Evolutionary conservation across 371 early-diverging fungal genomes (phyloP).

Genomic region (Conidiobolus coronatus): DNA sequence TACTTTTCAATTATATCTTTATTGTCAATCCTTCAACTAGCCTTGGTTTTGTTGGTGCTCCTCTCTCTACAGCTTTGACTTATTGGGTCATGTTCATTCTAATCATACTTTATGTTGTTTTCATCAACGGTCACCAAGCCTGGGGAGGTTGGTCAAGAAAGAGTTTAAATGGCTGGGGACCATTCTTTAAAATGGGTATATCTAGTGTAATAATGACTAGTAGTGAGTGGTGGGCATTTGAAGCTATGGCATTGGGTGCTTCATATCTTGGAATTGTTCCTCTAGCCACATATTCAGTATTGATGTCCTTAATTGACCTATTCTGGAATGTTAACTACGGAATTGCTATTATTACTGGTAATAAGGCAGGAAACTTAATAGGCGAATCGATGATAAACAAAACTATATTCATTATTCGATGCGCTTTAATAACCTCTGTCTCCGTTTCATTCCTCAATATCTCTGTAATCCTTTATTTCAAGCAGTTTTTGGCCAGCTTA

Average conservation of each 20-base stretch:
- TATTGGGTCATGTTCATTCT: slow-evolving; percentile 40
- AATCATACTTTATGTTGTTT: slow-evolving; percentile 31
- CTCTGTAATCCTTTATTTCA: slow-evolving; percentile 13
- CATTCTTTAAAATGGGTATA: slow-evolving; percentile 40
- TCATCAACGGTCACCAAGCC: slow-evolving; percentile 32
- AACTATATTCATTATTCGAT: too few species aligned
- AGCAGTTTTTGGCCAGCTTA: slow-evolving; percentile 13
- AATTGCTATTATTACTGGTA: slow-evolving; percentile 44
- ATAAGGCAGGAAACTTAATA: slow-evolving; percentile 55
- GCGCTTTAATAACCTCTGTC: slow-evolving; percentile 20
- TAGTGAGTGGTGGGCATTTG: slow-evolving; percentile 53
- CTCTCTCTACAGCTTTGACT: slow-evolving; percentile 46
- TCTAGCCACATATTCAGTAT: slow-evolving; percentile 68
- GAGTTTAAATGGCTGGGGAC: slow-evolving; percentile 30
- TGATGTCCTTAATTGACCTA: slow-evolving; percentile 43
- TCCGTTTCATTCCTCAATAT: slow-evolving; percentile 16
- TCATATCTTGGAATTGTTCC: slow-evolving; percentile 47
- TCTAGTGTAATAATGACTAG: slow-evolving; percentile 46
- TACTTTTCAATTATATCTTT: slow-evolving; percentile 39
- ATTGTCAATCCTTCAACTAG: slow-evolving; percentile 43
- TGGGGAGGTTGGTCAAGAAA: slow-evolving; percentile 76
- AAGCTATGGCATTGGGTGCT: slow-evolving; percentile 52
- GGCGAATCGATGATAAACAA: too few species aligned
- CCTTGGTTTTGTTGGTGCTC: slow-evolving; percentile 66
- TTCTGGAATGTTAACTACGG: slow-evolving; percentile 41